Conservation (phyloP, 371 early-diverging fungal genomes). For the Actinomortierella ambigua region DNA sequence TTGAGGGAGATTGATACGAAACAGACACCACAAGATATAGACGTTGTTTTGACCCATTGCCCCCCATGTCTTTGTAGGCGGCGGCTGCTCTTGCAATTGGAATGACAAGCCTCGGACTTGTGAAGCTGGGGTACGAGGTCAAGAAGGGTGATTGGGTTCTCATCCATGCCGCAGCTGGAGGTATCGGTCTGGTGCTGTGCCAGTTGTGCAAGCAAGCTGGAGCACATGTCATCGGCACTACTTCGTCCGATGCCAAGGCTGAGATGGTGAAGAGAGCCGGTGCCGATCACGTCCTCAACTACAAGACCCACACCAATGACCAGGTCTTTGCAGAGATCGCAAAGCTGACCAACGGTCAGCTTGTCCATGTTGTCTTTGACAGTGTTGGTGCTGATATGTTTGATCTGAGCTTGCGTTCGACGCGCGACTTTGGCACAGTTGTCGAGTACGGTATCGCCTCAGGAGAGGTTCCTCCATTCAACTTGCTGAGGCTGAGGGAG, state of each 20-base stretch:
- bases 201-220: constrained; percentile 74
- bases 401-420: constrained; percentile 64
- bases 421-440: constrained; percentile 73
- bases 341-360: constrained; percentile 70
- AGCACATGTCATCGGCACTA: constrained; percentile 88
- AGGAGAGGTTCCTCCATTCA: constrained; percentile 76
- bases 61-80: too few relatives aligned
- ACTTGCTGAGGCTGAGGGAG: constrained; percentile 60
- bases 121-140: constrained; percentile 69
- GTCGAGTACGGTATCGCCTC: constrained; percentile 89
- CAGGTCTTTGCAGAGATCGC: constrained; percentile 67
- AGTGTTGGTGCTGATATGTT: constrained; percentile 88
- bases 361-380: constrained; percentile 86
- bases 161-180: constrained; percentile 90
- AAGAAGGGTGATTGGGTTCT: constrained; percentile 74
- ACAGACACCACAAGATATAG: neutral
- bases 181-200: constrained; percentile 76
- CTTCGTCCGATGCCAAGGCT: constrained; percentile 79
- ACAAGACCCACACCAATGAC: constrained; percentile 60
- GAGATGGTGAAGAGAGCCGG: constrained; percentile 65
- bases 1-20: constrained; percentile 10
- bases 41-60: too few relatives aligned
- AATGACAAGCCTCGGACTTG: constrained; percentile 77
- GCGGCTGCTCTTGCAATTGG: too few relatives aligned
- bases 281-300: constrained; percentile 75